Percentiles rank a stretch among this genome's conserved stretches.
Evolutionary conservation across 768 basidiomycete species (phyloP).

Genomic region (Coprinopsis cinerea): DNA sequence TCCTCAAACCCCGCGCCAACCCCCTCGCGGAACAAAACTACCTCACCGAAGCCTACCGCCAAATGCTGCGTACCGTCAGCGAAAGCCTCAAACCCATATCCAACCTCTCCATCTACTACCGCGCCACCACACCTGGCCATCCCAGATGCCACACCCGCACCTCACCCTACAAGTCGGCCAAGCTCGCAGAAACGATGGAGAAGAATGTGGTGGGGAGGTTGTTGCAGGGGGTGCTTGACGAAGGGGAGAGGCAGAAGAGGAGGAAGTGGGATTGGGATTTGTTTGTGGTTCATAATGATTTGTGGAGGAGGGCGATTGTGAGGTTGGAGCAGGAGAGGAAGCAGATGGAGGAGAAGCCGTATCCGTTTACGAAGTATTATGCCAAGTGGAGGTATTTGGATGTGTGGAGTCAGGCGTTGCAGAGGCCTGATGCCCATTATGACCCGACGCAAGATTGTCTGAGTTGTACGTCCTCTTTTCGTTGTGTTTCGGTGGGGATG

Average conservation of each 20-base stretch:
- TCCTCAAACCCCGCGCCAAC: constrained; percentile 19
- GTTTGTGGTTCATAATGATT: constrained; percentile 13
- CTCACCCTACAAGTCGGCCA: constrained; percentile 1
- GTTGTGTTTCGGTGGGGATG: background rate
- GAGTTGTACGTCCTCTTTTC: constrained; percentile 9
- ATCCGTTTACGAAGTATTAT: background rate
- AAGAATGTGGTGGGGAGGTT: constrained; percentile 4
- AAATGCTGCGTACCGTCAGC: constrained; percentile 18
- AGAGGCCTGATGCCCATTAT: constrained; percentile 17
- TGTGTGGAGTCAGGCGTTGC: constrained; percentile 15
- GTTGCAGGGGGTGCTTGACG: background rate
- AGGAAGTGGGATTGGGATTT: constrained; percentile 17
- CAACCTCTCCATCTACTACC: constrained; percentile 12
- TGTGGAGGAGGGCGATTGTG: constrained; percentile 13
- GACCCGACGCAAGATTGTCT: constrained; percentile 21
- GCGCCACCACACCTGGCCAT: constrained; percentile 13
- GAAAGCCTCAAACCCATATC: constrained; percentile 6
- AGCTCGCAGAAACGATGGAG: constrained; percentile 1
- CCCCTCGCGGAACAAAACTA: constrained; percentile 22
- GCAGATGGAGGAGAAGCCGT: background rate
- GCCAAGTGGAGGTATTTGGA: constrained; percentile 16
- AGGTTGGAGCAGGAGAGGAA: constrained; percentile 11
- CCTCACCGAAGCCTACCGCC: constrained; percentile 23
- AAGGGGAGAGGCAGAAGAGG: background rate
- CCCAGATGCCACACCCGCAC: constrained; percentile 9